Percentiles rank a stretch among this genome's conserved stretches.
phyloP scores from a whole-genome alignment of 2,329 filamentous ascomycete genomes.

The Grosmannia serpens region DNA sequence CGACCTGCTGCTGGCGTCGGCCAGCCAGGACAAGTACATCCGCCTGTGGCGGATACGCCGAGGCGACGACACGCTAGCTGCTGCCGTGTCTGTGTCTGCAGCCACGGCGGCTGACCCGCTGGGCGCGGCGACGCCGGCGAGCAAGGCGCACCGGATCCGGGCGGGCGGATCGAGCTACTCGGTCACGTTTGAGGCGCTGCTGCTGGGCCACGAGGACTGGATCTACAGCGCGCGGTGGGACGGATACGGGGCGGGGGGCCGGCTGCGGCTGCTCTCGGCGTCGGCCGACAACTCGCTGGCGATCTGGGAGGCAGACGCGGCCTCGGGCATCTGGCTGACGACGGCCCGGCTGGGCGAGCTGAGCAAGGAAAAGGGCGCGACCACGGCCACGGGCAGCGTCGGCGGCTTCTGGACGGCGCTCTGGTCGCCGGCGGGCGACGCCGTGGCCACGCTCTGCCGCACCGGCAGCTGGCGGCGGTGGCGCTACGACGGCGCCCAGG shows the following conservation, averaged over 20 bases:
- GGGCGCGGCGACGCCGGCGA: constrained; percentile 58
- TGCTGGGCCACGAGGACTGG: constrained; percentile 96
- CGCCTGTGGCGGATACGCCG: constrained; percentile 79
- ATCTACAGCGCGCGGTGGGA: constrained; percentile 83
- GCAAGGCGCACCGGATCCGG: constrained; percentile 74
- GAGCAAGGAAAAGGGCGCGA: constrained; percentile 87
- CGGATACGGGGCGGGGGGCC: constrained; percentile 17
- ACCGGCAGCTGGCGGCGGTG: constrained; percentile 92
- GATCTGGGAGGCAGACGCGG: constrained; percentile 78
- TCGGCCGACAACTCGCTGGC: constrained; percentile 93
- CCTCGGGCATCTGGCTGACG: constrained; percentile 86
- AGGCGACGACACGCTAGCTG: constrained; percentile 43
- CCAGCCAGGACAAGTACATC: constrained; percentile 95
- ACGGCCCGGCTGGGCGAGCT: constrained; percentile 81
- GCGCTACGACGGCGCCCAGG: constrained; percentile 48
- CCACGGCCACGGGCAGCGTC: constrained; percentile 88
- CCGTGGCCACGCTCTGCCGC: constrained; percentile 71
- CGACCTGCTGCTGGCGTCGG: constrained; percentile 77
- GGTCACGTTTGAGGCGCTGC: constrained; percentile 83
- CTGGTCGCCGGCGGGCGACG: constrained; percentile 68
- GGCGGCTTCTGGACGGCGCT: constrained; percentile 95
- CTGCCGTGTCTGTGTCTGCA: constrained; percentile 40
- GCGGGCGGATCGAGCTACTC: constrained; percentile 51
- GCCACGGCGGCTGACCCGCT: constrained; percentile 37
- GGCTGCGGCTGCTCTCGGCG: constrained; percentile 68